These are phyloP conservation scores for Rhizopogon salebrosus DNA, from an alignment of 768 basidiomycete genomes.

Conservation along the genomic window DNA sequence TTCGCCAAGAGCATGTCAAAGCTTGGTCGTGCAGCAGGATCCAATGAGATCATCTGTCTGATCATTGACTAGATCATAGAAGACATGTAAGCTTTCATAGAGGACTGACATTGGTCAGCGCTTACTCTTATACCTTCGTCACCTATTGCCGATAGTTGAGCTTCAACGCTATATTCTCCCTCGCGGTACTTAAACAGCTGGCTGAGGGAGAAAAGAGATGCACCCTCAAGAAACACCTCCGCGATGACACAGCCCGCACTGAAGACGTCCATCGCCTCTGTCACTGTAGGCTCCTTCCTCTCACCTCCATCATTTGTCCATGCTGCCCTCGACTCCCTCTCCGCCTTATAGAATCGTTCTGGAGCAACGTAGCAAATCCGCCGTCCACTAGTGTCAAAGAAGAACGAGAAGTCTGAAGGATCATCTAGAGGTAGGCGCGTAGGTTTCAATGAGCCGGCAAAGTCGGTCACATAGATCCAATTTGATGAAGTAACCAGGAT, in stretches of 20 bases:
- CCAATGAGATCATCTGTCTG: constrained; percentile 83
- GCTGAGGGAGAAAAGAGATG: constrained; percentile 87
- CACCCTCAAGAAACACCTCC: constrained; percentile 93
- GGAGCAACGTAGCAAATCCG: constrained; percentile 96
- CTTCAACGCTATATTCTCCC: constrained; percentile 75
- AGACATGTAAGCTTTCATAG: constrained; percentile 16
- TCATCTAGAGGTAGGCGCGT: constrained; percentile 94
- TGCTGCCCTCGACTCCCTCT: constrained; percentile 65
- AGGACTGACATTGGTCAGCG: constrained; percentile 12
- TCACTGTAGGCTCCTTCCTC: constrained; percentile 75
- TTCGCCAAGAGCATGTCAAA: constrained; percentile 76
- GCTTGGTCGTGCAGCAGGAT: constrained; percentile 70
- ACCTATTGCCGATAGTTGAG: constrained; percentile 66
- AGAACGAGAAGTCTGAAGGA: constrained; percentile 96
- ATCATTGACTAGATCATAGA: constrained; percentile 63
- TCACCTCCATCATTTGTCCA: constrained; percentile 43
- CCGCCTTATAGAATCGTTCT: constrained; percentile 87
- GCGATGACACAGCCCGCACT: constrained; percentile 92
- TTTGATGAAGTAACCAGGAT: constrained; percentile 95
- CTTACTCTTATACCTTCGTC: constrained; percentile 79
- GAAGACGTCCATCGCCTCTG: constrained; percentile 97
- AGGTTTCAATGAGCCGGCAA: constrained; percentile 88
- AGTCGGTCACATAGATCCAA: constrained; percentile 93
- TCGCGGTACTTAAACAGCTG: constrained; percentile 93
- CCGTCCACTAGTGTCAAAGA: constrained; percentile 91